A percentile compares a stretch with the other conserved stretches of the same genome.
Evolutionary conservation across 345 rosid species (phyloP).

Genomic region (Linum lewisii): DNA sequence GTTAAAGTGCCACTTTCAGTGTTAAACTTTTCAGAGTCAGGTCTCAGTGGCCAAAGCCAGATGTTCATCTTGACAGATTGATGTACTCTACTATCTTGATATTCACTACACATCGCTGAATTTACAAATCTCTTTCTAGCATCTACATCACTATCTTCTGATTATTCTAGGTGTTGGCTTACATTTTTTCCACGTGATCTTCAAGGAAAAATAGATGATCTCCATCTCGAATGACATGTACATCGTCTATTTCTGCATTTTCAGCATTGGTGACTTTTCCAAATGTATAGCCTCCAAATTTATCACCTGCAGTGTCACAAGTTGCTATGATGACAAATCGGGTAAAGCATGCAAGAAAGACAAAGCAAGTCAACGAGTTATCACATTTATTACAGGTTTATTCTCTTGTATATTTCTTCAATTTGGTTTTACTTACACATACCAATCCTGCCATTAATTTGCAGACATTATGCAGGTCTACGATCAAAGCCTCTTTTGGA

Average conservation of each 20-base stretch:
- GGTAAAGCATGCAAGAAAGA: constrained; percentile 16
- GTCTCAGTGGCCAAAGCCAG: constrained; percentile 7
- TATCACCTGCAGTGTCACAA: constrained; percentile 68
- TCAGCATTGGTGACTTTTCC: constrained; percentile 45
- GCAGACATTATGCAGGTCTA: constrained; percentile 19
- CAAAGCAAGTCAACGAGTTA: constrained; percentile 5
- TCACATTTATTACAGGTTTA: constrained; percentile 15
- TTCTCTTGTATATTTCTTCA: background rate
- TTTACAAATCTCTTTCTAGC: background rate
- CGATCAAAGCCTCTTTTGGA: constrained; percentile 14
- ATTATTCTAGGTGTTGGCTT: background rate
- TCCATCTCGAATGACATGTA: constrained; percentile 75
- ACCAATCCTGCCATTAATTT: constrained; percentile 4
- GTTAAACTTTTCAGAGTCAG: constrained; percentile 10
- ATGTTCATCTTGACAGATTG: constrained; percentile 13
- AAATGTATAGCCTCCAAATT: constrained; percentile 54
- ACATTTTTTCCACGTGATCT: constrained; percentile 23
- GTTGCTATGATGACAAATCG: constrained; percentile 22
- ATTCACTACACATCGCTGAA: background rate
- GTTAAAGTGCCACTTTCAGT: constrained; percentile 15
- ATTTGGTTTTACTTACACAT: background rate
- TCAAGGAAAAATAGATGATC: constrained; percentile 75
- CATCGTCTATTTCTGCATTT: constrained; percentile 74
- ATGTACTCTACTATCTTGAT: constrained; percentile 10
- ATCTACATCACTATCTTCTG: background rate